These are phyloP conservation scores for Syzygium oleosum DNA, from an alignment of 345 rosid genomes.

Conservation along the genomic window DNA sequence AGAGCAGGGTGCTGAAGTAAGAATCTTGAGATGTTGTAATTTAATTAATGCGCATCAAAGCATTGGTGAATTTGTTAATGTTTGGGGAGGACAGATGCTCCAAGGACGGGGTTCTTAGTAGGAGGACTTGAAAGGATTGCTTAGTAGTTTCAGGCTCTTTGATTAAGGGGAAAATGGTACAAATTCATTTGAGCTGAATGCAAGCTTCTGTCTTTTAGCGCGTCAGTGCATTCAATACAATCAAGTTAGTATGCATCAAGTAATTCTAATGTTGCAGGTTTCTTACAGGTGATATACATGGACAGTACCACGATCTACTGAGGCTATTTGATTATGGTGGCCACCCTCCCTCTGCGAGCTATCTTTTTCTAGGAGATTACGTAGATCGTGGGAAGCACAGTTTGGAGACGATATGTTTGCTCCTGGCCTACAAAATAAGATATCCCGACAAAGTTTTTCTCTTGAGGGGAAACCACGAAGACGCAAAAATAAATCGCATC, in stretches of 20 bases:
- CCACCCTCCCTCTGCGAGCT: slow-evolving; percentile 84
- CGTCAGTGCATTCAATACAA: not conserved
- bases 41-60: not conserved
- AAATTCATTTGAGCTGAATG: not conserved
- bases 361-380: slow-evolving; percentile 92
- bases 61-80: not conserved
- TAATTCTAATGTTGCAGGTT: not conserved
- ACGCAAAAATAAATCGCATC: slow-evolving; percentile 89
- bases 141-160: not conserved
- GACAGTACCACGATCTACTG: slow-evolving; percentile 91
- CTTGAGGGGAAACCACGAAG: slow-evolving; percentile 97
- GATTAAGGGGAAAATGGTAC: not conserved
- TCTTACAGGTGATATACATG: slow-evolving; percentile 83
- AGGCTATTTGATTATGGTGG: slow-evolving; percentile 83
- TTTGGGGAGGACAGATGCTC: not conserved
- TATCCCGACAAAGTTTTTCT: slow-evolving; percentile 64
- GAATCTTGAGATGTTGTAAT: not conserved
- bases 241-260: not conserved
- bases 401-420: slow-evolving; percentile 92
- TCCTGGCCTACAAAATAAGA: slow-evolving; percentile 88
- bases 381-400: slow-evolving; percentile 98
- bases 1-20: not conserved
- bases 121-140: not conserved
- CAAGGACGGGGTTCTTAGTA: not conserved
- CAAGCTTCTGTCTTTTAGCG: not conserved